Base-by-base conservation (phyloP, 2,329 filamentous ascomycete species). In the Aspergillus alliaceus region DNA sequence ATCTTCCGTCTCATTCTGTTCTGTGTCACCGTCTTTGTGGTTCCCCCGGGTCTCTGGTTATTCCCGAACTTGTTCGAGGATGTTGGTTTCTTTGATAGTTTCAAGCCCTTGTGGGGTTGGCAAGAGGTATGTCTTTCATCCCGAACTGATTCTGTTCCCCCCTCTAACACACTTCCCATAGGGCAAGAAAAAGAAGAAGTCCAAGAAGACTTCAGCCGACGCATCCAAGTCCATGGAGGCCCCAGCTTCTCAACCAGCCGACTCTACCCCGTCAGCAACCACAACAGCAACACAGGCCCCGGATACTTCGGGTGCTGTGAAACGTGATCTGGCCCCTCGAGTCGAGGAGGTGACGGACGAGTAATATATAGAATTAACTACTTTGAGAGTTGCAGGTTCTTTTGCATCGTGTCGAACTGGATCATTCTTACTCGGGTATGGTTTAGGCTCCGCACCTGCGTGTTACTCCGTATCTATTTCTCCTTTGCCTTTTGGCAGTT, bases 11-110 rank as follows among this genome's bases (percentile, higher is more conserved):
- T 98, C 56, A 96, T 99, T 59, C 82, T 99, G 27, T 99, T 99
- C 80, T 89, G 91, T 72, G 78, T 96, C 72, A 98, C 95, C 22
- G 92, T 96, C 77, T 96, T 98, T 71, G 82, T 84, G 15, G 82
- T 86, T 1, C 80, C 93, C 3, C 95, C 95, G 2, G 95, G 95
- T 68, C 82, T 99, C n/a, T 99, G 95, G 95, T 83, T 99, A 44
- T 99, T 93, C 78, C 95, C 95, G 49, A 99, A 99, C 72, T 80
- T 99, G 20, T 99, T 97, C 80, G 95, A 99, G 75, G 95, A 99
- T 72, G 95, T 99, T 27, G 96, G 93, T 7, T 98, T 99, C 79
- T 89, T 99, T 76, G 95, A 99, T 73, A 96, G 90, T 69, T 99
- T 99, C 84, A 89, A 89, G 71, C 95, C 95, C 20, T 78, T 96